A percentile compares a stretch with the other conserved stretches of the same genome.
Conservation (phyloP, 1,284 basidiomycete species). For the Sanghuangporus sanghuang region DNA sequence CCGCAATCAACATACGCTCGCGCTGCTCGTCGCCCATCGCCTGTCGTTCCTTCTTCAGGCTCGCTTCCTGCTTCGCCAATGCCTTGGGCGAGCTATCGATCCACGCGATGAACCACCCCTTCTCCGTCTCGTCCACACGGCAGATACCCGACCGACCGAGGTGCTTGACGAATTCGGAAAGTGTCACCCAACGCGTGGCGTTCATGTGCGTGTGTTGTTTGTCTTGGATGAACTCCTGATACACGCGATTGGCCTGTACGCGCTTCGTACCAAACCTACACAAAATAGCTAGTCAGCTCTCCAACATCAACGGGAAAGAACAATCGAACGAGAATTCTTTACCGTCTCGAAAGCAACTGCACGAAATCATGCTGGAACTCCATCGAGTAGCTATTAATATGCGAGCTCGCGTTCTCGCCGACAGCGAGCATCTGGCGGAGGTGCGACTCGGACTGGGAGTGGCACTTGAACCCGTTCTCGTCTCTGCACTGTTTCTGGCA, state of each 20-base stretch:
- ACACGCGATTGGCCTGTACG: conserved; percentile 91
- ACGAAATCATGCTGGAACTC: conserved; percentile 95
- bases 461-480: conserved; percentile 96
- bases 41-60: conserved; percentile 87
- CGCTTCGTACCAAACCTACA: conserved; percentile 87
- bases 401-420: conserved; percentile 86
- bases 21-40: conserved; percentile 93
- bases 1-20: conserved; percentile 83
- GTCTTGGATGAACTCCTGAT: conserved; percentile 97
- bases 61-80: conserved; percentile 84
- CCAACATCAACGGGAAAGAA: not conserved
- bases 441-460: conserved; percentile 83
- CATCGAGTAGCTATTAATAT: conserved; percentile 86
- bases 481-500: conserved; percentile 95
- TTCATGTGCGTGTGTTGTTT: conserved; percentile 98
- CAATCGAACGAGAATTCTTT: conserved; percentile 21
- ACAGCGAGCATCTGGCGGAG: conserved; percentile 95
- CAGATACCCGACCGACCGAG: conserved; percentile 86
- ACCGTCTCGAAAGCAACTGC: conserved; percentile 78
- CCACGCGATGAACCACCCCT: conserved; percentile 97
- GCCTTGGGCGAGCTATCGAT: conserved; percentile 95
- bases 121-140: conserved; percentile 95
- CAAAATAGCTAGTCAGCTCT: not conserved
- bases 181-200: conserved; percentile 93
- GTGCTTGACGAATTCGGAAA: conserved; percentile 91